Evolutionary conservation across 345 rosid species (phyloP), one percentile per base, ranked within the genome.

Genomic region (Adansonia digitata): DNA sequence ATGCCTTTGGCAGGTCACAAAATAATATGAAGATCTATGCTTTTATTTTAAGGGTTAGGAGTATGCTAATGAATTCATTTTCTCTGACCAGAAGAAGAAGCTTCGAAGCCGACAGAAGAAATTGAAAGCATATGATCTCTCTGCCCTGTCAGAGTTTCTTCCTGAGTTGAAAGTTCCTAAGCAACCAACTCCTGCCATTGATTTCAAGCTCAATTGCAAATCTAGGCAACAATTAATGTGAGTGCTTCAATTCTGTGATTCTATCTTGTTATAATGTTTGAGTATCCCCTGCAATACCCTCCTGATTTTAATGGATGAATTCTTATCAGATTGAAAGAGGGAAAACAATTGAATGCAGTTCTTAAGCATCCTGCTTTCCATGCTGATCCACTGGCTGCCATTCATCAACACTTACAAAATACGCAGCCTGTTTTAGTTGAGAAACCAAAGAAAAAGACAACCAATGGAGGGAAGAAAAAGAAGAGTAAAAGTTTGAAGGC

Each of bases 121-220:
- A 78, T 83, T 91, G 81, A 91, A 86, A 80, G 91, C 86, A 22
- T 88, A 85, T 78, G 90, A 91, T 69, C 90, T 95, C 71, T 77
- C 99, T 45, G 22, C 75, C 18, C 94, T 93, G 62, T 79, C 91
- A 0, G 96, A 95, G 49, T 87, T 88, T 82, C 98, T 95, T 57
- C 99, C 96, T 0, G 96, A 91, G 76, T 55, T 85, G 52, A 85
- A 79, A 72, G 71, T 66, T 80, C 71, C 87, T 14, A 75, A 74
- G 66, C 81, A 86, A 76, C 75, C 73, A 72, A 75, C 75, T 73
- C 75, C 83, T 40, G 78, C 80, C 20, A 78, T 82, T 2, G 77
- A 88, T 64, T 61, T 83, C 74, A 95, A 88, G 88, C 77, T 95
- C 77, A 90, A 87, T 69, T 86, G 93, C 84, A 95, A 85, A 84